Conservation (phyloP, 2,329 filamentous ascomycete species). For the Fusarium oligoseptatum region DNA sequence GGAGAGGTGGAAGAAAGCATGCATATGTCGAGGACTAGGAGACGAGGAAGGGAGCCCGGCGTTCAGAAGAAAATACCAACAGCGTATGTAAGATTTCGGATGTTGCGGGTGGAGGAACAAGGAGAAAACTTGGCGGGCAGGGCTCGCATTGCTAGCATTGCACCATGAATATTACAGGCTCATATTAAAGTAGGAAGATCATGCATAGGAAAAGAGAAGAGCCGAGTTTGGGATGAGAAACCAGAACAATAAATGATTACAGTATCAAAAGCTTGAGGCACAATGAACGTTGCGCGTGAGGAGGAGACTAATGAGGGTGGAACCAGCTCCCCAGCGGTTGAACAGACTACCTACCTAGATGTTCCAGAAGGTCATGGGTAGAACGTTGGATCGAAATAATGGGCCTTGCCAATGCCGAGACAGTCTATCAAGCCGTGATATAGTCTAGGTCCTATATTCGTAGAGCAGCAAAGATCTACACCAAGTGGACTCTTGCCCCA, state of each 20-base stretch:
- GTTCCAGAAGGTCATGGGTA: neutral
- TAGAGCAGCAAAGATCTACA: neutral
- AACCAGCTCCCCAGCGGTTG: neutral
- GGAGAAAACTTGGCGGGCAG: slow-evolving; percentile 25
- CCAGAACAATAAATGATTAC: slow-evolving; percentile 24
- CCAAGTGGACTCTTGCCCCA: neutral
- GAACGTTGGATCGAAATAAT: neutral
- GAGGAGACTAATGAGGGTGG: neutral
- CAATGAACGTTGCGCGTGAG: neutral
- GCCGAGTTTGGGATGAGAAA: slow-evolving; percentile 27
- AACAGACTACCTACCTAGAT: neutral
- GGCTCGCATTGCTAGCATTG: slow-evolving; percentile 16
- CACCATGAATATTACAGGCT: slow-evolving; percentile 21
- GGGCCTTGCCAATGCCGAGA: neutral
- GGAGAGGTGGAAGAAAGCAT: slow-evolving; percentile 13
- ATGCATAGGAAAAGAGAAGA: slow-evolving; percentile 14
- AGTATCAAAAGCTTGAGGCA: slow-evolving; percentile 1
- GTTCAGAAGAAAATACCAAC: slow-evolving; percentile 48
- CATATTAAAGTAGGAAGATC: slow-evolving; percentile 22
- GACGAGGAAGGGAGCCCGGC: slow-evolving; percentile 41
- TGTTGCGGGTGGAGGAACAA: slow-evolving; percentile 27
- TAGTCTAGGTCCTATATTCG: neutral
- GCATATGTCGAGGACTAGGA: slow-evolving; percentile 20
- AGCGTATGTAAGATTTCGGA: slow-evolving; percentile 47
- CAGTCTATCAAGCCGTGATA: neutral